Evolutionary conservation across 495 filamentous ascomycete species (phyloP).

Genomic region (Neurospora sublineolata): DNA sequence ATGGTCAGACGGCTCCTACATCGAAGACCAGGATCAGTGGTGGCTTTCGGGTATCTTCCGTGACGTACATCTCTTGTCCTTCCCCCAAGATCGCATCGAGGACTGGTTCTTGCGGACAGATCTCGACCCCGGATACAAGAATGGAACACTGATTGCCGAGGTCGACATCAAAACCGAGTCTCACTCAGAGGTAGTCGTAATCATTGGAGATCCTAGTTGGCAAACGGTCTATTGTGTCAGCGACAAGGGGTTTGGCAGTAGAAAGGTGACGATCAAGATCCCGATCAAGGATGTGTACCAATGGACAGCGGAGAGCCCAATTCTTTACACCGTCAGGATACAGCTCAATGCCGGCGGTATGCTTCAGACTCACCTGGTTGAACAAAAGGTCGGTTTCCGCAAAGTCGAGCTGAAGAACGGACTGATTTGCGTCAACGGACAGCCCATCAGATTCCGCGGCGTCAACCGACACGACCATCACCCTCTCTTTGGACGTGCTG

Average conservation of each 20-base stretch:
- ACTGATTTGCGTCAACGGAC: constrained; percentile 47
- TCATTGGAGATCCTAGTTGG: too few species aligned
- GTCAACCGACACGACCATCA: constrained; percentile 58
- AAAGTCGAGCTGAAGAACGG: constrained; percentile 47
- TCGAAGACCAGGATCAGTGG: constrained; percentile 54
- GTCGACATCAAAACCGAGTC: constrained; percentile 26
- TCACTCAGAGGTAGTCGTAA: neutral
- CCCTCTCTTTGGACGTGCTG: constrained; percentile 44
- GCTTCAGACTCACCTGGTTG: neutral
- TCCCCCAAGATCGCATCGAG: constrained; percentile 44
- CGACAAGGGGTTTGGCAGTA: neutral
- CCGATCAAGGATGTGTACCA: constrained; percentile 37
- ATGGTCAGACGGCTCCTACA: constrained; percentile 52
- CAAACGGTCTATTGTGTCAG: too few species aligned
- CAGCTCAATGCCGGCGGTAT: constrained; percentile 5
- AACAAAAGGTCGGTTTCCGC: constrained; percentile 42
- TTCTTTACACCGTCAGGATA: constrained; percentile 42
- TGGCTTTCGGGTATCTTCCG: constrained; percentile 54
- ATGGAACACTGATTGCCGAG: constrained; percentile 40
- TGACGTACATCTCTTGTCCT: constrained; percentile 49
- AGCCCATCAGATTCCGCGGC: constrained; percentile 43
- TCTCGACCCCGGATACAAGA: constrained; percentile 41
- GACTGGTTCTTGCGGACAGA: constrained; percentile 45
- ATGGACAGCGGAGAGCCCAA: constrained; percentile 58
- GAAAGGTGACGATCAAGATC: constrained; percentile 24